Evolutionary conservation across 805 yeast species (phyloP).

Genomic region (Priceomyces medius): DNA sequence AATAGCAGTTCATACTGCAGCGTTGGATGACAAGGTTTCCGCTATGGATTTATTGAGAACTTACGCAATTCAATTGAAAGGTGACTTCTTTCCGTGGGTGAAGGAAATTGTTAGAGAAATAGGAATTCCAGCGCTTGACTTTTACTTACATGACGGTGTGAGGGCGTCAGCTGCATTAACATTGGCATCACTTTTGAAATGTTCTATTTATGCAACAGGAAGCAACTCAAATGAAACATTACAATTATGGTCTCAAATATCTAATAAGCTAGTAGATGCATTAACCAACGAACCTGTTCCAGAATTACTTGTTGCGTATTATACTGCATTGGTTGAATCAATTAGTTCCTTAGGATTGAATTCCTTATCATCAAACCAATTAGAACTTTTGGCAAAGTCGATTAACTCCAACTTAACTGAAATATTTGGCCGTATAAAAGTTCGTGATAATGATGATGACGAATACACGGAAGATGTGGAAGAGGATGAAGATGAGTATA

Average conservation of each 20-base stretch:
- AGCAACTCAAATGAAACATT: slow-evolving; percentile 60
- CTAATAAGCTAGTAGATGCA: slow-evolving; percentile 64
- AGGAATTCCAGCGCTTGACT: slow-evolving; percentile 84
- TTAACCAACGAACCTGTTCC: slow-evolving; percentile 78
- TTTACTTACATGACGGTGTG: slow-evolving; percentile 91
- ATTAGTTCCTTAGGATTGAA: slow-evolving; percentile 66
- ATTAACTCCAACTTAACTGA: slow-evolving; percentile 63
- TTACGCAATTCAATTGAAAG: slow-evolving; percentile 82
- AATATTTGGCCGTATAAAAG: slow-evolving; percentile 65
- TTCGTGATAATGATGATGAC: slow-evolving; percentile 74
- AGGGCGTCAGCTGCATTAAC: slow-evolving; percentile 86
- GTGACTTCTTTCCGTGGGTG: slow-evolving; percentile 79
- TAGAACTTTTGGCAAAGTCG: slow-evolving; percentile 56
- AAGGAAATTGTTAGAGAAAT: slow-evolving; percentile 74
- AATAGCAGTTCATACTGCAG: slow-evolving; percentile 90
- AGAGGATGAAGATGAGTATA: slow-evolving; percentile 78
- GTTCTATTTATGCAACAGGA: slow-evolving; percentile 57
- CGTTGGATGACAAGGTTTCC: slow-evolving; percentile 89
- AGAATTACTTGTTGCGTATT: slow-evolving; percentile 77
- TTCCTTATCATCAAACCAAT: slow-evolving; percentile 54
- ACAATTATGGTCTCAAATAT: slow-evolving; percentile 69
- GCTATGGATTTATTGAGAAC: slow-evolving; percentile 86
- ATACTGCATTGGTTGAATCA: slow-evolving; percentile 66
- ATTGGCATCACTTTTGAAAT: slow-evolving; percentile 71
- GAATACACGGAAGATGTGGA: slow-evolving; percentile 86